Percentiles rank a stretch among this genome's conserved stretches.
phyloP scores from a whole-genome alignment of 768 basidiomycete species.

The Amanita exitialis region DNA sequence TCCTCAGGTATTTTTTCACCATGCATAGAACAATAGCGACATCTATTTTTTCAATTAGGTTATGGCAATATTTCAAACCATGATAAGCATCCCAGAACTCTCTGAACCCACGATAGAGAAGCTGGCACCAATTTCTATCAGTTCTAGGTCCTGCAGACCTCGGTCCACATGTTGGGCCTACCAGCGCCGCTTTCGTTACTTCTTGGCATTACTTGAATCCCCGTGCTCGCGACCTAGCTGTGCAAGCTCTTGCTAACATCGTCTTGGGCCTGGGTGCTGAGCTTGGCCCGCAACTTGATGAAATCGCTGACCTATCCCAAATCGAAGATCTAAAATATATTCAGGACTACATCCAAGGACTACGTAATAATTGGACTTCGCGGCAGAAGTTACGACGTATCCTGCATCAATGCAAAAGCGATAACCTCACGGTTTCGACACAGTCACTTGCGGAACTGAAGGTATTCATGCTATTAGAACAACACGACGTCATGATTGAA shows the following conservation, averaged over 20 bases:
- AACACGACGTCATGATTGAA: conserved; percentile 41
- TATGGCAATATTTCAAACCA: conserved; percentile 92
- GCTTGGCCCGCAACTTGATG: conserved; percentile 50
- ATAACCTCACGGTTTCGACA: conserved; percentile 69
- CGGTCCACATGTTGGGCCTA: conserved; percentile 77
- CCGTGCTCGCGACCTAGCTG: conserved; percentile 41
- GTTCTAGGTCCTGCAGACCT: conserved; percentile 61
- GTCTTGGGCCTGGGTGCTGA: conserved; percentile 51
- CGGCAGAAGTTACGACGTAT: conserved; percentile 51
- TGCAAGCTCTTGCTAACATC: conserved; percentile 56
- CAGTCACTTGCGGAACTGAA: conserved; percentile 74
- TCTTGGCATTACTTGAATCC: conserved; percentile 61
- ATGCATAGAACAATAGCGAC: not conserved
- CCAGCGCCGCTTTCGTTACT: conserved; percentile 74
- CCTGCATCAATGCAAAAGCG: conserved; percentile 63
- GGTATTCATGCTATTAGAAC: conserved; percentile 41
- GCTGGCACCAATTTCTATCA: conserved; percentile 71
- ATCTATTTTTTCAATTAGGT: conserved; percentile 39
- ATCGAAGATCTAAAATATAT: conserved; percentile 55
- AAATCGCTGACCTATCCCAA: conserved; percentile 68
- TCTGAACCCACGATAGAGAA: conserved; percentile 68
- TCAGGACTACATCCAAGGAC: conserved; percentile 27
- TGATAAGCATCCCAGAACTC: conserved; percentile 65
- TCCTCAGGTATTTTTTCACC: conserved; percentile 59
- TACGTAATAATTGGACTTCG: conserved; percentile 42